Evolutionary conservation across 1,284 basidiomycete genomes (phyloP), one percentile per base, ranked within the genome.

Genomic region (Meripilus lineatus): DNA sequence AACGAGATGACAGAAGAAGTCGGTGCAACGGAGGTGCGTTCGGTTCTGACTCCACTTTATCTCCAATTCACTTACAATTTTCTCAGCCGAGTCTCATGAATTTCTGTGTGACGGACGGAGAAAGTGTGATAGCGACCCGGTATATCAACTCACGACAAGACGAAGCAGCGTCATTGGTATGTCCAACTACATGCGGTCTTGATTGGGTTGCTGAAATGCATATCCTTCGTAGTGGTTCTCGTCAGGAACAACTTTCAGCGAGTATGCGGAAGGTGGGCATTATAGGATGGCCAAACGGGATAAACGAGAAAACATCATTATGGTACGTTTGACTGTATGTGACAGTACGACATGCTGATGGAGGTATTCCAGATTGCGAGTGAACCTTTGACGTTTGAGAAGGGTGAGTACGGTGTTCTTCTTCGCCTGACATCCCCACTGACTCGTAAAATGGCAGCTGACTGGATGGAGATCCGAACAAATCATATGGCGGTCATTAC

Each of bases 281-380:
- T 95, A 95, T 64, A 83, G 85, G 58, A 97, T 96, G 93, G 87
- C 87, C 17, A 99, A 98, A 65, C 82, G 84, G 30, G 95, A 98
- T 67, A 97, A 96, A 67, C 75, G 95, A 48, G 93, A 94, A 60
- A 91, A 91, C 55, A 93, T 96, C 57, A 92, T 95, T 57, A 86
- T 96, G 82, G 81, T 80, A 49, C 18, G 69, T 50, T 21, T n/a
- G n/a, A 30, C n/a, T n/a, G 34, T 22, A 20, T 42, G 32, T 35
- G n/a, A 38, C 45, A 8, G 38, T 22, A 18, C n/a, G n/a, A n/a
- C n/a, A 22, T 30, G n/a, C 5, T 4, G 17, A 20, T 25, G 24
- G 18, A 21, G 42, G 39, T 17, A 8, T 48, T 37, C 15, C 42
- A 83, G 79, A 84, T 95, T 62, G 89, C 90, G 3, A 90, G 86